Evolutionary conservation across 2,329 filamentous ascomycete species (phyloP).

Genomic region (Helotiales sp.): DNA sequence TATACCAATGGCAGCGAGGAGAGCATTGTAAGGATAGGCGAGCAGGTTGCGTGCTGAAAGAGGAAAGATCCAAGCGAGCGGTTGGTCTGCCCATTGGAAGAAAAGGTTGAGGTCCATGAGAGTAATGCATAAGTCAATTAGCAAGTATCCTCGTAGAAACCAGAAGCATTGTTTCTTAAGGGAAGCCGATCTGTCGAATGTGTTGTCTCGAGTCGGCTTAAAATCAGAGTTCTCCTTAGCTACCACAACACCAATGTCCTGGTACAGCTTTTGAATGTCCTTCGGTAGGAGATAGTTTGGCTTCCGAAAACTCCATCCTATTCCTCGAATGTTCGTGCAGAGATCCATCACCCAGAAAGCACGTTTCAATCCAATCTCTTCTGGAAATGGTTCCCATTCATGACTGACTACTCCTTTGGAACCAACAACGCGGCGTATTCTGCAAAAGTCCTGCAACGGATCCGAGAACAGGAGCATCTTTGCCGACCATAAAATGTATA

Average conservation of each 20-base stretch:
- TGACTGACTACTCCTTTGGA: neutral
- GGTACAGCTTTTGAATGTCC: constrained; percentile 5
- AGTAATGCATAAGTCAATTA: constrained; percentile 1
- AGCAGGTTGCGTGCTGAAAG: neutral
- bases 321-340: constrained; percentile 2
- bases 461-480: constrained; percentile 4
- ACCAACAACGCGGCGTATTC: neutral
- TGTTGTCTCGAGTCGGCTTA: neutral
- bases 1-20: neutral
- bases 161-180: neutral
- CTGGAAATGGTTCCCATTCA: constrained; percentile 11
- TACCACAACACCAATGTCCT: neutral
- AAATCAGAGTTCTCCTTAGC: neutral
- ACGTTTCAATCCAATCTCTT: neutral
- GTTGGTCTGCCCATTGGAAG: neutral
- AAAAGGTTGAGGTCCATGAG: neutral
- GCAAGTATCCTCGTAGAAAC: neutral
- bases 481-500: constrained; percentile 1
- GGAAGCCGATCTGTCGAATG: neutral
- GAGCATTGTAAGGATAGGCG: neutral
- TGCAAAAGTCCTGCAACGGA: constrained; percentile 7
- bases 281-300: neutral
- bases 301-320: constrained; percentile 10
- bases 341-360: constrained; percentile 7
- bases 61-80: neutral